Conservation (phyloP, 176 grass and related monocot species). For the Phoenix roebelenii region DNA sequence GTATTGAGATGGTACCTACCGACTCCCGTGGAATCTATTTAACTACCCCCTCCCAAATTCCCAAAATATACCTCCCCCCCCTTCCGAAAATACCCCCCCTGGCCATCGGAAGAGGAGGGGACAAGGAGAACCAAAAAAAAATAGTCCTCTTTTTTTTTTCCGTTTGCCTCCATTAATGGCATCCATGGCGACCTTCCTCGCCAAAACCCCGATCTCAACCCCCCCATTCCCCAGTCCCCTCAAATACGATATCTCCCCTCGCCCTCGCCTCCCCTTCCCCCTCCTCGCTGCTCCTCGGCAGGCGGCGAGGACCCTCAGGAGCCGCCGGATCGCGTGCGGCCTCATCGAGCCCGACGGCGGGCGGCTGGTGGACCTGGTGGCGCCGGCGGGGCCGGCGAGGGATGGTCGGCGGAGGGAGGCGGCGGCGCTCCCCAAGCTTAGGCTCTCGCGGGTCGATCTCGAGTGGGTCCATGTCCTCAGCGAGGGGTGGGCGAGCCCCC, state of each 20-base stretch:
- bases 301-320: not conserved
- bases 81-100: too few species aligned
- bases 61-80: too few species aligned
- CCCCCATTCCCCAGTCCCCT: not conserved
- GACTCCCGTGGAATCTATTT: too few species aligned
- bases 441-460: conserved; percentile 46
- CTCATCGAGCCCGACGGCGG: conserved; percentile 96
- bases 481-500: conserved; percentile 95
- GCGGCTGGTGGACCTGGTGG: conserved; percentile 70
- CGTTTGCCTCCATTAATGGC: not conserved
- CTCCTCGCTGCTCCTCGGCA: not conserved
- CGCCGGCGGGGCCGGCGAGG: conserved; percentile 37
- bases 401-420: conserved; percentile 46
- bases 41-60: too few species aligned
- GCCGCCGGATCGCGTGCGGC: conserved; percentile 15
- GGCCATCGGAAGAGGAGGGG: too few species aligned
- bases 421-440: conserved; percentile 39
- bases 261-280: not conserved
- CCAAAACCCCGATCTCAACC: not conserved
- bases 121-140: not conserved
- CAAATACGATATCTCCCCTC: not conserved
- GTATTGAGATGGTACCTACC: too few species aligned
- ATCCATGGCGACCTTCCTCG: conserved; percentile 1
- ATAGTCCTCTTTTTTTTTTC: not conserved
- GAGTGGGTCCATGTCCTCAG: conserved; percentile 95